These are phyloP conservation scores for Phylloporus arenicola DNA, from an alignment of 768 basidiomycete genomes.

Conservation along the genomic window DNA sequence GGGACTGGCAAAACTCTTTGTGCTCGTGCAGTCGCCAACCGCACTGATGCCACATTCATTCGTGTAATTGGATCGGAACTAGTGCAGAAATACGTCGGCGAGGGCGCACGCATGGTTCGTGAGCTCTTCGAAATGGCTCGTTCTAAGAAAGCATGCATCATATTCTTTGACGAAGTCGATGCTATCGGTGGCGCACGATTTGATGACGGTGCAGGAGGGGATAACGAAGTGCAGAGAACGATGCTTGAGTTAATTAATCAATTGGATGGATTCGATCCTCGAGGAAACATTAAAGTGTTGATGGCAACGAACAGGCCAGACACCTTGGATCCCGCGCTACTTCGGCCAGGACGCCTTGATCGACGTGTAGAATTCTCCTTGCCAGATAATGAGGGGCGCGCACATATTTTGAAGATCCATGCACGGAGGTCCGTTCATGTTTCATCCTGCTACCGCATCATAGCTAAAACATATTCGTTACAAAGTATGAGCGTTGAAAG, in stretches of 20 bases:
- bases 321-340: slow-evolving; percentile 92
- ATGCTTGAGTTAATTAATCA: slow-evolving; percentile 99
- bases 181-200: slow-evolving; percentile 97
- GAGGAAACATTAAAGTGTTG: slow-evolving; percentile 99
- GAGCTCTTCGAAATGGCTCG: slow-evolving; percentile 99
- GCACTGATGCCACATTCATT: slow-evolving; percentile 98
- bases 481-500: slow-evolving; percentile 93
- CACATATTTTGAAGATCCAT: slow-evolving; percentile 95
- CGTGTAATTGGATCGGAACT: slow-evolving; percentile 98
- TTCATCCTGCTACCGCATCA: neutral
- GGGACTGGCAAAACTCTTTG: slow-evolving; percentile 99
- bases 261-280: slow-evolving; percentile 94
- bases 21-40: slow-evolving; percentile 95
- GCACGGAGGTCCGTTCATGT: slow-evolving; percentile 69
- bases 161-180: slow-evolving; percentile 99
- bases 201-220: slow-evolving; percentile 97
- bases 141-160: slow-evolving; percentile 98
- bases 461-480: neutral
- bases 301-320: slow-evolving; percentile 99
- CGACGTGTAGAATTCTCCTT: slow-evolving; percentile 94
- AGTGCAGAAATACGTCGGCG: slow-evolving; percentile 99
- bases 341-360: slow-evolving; percentile 94
- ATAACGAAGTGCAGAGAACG: slow-evolving; percentile 98
- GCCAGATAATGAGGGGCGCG: slow-evolving; percentile 93
- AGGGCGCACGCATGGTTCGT: slow-evolving; percentile 97